Conservation (phyloP, 345 rosid genomes). For the Eucalyptus regnans region DNA sequence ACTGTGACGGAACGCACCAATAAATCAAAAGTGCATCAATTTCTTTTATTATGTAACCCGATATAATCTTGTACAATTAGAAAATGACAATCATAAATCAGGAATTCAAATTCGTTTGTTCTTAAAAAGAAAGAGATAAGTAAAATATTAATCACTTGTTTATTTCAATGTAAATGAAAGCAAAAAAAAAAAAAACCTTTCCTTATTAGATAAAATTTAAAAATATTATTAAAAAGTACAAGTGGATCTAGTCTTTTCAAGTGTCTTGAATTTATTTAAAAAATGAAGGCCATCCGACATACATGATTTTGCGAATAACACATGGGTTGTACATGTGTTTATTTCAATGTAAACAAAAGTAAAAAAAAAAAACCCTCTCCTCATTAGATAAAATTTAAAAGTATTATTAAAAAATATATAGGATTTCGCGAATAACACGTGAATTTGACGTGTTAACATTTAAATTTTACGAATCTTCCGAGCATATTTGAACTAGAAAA, state of each 20-base stretch:
- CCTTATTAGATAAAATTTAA: background rate
- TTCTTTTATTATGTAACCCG: background rate
- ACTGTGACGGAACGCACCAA: background rate
- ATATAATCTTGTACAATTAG: background rate
- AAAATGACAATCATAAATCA: background rate
- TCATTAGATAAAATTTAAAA: background rate
- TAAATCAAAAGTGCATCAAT: background rate
- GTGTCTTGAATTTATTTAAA: background rate
- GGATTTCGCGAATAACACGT: accelerated
- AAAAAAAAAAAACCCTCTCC: background rate
- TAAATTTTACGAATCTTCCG: accelerated
- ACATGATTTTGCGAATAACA: too few species aligned
- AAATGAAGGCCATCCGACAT: too few species aligned
- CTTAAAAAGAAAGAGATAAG: background rate
- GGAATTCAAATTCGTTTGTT: background rate
- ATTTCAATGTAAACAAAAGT: background rate
- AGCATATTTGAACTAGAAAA: too few species aligned
- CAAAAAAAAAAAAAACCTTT: background rate
- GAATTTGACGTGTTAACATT: too few species aligned
- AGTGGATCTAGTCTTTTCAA: background rate
- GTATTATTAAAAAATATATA: background rate
- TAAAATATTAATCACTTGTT: background rate
- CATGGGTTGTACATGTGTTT: background rate
- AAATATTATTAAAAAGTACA: background rate
- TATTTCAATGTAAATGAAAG: background rate